phyloP scores from a whole-genome alignment of 2,329 filamentous ascomycete genomes.

The Colletotrichum caudatum region DNA sequence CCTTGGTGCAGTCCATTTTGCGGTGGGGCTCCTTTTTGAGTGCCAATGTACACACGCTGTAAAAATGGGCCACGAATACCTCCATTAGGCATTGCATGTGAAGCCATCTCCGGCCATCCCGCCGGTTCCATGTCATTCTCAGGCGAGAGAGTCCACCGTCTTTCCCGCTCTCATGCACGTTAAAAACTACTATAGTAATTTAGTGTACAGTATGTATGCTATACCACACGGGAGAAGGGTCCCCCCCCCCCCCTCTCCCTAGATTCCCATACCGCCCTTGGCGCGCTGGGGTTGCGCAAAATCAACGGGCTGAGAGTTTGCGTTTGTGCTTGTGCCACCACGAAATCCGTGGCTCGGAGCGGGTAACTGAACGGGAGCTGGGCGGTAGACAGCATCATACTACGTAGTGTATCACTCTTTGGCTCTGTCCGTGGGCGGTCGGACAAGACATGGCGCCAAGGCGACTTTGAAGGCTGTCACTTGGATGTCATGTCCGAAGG shows the following conservation, averaged over 20 bases:
- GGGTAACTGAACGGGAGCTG: slow-evolving; percentile 22
- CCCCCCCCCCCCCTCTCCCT: neutral
- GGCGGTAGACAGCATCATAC: slow-evolving; percentile 36
- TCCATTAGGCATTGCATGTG: slow-evolving; percentile 38
- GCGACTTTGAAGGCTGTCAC: slow-evolving; percentile 7
- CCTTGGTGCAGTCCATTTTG: slow-evolving; percentile 18
- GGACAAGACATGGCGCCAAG: slow-evolving; percentile 37
- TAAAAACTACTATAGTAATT: no score
- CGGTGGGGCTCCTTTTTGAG: slow-evolving; percentile 3
- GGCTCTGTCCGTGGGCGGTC: slow-evolving; percentile 38
- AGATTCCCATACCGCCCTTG: slow-evolving; percentile 24
- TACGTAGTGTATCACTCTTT: slow-evolving; percentile 6
- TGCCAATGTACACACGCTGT: no score
- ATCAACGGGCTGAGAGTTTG: slow-evolving; percentile 30
- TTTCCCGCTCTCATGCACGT: neutral
- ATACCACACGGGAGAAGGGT: neutral
- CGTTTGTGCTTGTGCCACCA: slow-evolving; percentile 25
- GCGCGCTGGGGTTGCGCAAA: slow-evolving; percentile 24
- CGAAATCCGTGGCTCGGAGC: slow-evolving; percentile 19
- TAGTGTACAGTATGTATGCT: neutral
- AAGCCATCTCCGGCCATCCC: slow-evolving; percentile 40
- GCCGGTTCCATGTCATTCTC: slow-evolving; percentile 38
- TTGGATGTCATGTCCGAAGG: neutral
- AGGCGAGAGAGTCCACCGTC: slow-evolving; percentile 18
- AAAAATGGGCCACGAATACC: slow-evolving; percentile 13